phyloP scores from a whole-genome alignment of 2,329 filamentous ascomycete species.

The Aureobasidium namibiae region DNA sequence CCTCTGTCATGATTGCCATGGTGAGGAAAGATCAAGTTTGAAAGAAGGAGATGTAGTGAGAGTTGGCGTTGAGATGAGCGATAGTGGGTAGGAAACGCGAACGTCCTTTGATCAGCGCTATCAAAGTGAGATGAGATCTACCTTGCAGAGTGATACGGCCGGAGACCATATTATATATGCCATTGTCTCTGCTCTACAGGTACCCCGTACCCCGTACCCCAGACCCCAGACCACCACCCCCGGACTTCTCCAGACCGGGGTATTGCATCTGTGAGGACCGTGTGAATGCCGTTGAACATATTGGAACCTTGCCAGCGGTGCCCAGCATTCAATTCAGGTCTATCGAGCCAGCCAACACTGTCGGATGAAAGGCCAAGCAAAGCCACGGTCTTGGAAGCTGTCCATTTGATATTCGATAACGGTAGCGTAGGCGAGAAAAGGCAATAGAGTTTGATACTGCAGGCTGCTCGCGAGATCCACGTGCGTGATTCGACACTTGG shows the following conservation, averaged over 20 bases:
- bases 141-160: background rate
- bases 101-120: conserved; percentile 4
- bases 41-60: background rate
- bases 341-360: background rate
- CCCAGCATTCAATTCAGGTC: background rate
- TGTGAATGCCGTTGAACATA: background rate
- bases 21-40: background rate
- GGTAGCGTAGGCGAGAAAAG: background rate
- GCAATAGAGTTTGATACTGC: conserved; percentile 3
- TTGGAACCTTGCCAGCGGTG: background rate
- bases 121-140: conserved; percentile 2
- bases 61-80: background rate
- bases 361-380: conserved; percentile 13
- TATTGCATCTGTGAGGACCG: background rate
- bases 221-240: background rate
- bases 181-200: background rate
- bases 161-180: background rate
- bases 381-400: conserved; percentile 9
- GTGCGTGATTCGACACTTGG: conserved; percentile 4
- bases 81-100: background rate
- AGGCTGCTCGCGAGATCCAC: background rate
- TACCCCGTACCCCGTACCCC: background rate
- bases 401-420: background rate
- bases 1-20: conserved; percentile 6
- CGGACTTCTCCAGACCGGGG: background rate